Conservation (phyloP, 2,329 filamentous ascomycete species). For the Hymenoscyphus fructigenus region DNA sequence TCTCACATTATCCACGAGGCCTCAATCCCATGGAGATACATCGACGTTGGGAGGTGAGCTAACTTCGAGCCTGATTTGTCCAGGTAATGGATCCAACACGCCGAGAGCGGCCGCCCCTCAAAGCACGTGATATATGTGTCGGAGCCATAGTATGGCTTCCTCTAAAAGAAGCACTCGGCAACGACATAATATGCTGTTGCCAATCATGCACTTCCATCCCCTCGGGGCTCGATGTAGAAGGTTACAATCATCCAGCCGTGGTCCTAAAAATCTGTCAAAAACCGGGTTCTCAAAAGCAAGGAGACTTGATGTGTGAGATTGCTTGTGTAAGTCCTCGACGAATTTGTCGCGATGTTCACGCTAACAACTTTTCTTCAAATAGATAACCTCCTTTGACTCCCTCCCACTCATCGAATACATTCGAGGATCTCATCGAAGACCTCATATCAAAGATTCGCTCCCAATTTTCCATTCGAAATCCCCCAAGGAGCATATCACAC, state of each 20-base stretch:
- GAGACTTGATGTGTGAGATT: slow-evolving; percentile 25
- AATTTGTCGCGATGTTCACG: neutral
- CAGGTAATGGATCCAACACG: neutral
- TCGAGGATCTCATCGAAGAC: neutral
- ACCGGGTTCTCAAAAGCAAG: slow-evolving; percentile 14
- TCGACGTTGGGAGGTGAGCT: neutral
- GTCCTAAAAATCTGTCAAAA: slow-evolving; percentile 19
- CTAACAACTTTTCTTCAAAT: neutral
- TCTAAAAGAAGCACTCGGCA: slow-evolving; percentile 3
- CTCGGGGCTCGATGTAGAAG: slow-evolving; percentile 16
- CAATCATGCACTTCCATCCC: neutral
- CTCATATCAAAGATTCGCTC: slow-evolving; percentile 10
- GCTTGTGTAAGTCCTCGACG: slow-evolving; percentile 17
- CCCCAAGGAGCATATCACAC: slow-evolving; percentile 4
- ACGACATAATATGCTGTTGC: slow-evolving; percentile 18
- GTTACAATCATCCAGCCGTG: slow-evolving; percentile 22
- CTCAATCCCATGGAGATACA: no score
- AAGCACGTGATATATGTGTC: slow-evolving; percentile 19
- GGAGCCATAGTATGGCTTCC: slow-evolving; percentile 26
- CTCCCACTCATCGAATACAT: slow-evolving; percentile 16
- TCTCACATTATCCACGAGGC: no score
- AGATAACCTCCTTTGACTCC: slow-evolving; percentile 23
- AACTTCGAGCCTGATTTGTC: neutral
- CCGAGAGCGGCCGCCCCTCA: neutral
- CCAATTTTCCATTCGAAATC: slow-evolving; percentile 16